These are phyloP conservation scores for Amanita muscaria DNA, from an alignment of 768 basidiomycete species.

Conservation along the genomic window DNA sequence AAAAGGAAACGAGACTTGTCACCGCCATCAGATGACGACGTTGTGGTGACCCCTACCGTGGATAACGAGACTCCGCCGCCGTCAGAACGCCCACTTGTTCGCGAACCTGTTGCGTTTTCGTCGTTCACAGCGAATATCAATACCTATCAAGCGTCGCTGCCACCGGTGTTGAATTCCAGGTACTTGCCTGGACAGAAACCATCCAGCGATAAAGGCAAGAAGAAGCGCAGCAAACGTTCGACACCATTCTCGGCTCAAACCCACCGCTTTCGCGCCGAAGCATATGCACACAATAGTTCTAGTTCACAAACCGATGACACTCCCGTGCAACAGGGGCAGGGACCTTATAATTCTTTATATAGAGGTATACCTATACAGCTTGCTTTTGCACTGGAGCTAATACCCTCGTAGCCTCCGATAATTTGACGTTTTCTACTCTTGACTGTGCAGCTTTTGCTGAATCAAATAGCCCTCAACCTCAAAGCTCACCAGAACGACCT, in stretches of 20 bases:
- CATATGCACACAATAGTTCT: conserved; percentile 19
- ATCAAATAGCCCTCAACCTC: background rate
- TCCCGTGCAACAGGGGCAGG: conserved; percentile 25
- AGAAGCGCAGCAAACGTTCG: conserved; percentile 22
- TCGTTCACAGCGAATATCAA: conserved; percentile 24
- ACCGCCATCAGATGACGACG: conserved; percentile 48
- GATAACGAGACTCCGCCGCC: conserved; percentile 45
- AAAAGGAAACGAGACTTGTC: conserved; percentile 41
- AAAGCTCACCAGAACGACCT: background rate
- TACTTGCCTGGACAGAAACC: conserved; percentile 53
- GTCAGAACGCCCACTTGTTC: conserved; percentile 40
- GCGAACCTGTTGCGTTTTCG: conserved; percentile 50
- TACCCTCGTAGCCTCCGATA: background rate
- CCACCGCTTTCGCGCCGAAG: conserved; percentile 38
- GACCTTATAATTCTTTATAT: conserved; percentile 34
- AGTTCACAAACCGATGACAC: conserved; percentile 20
- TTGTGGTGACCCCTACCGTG: conserved; percentile 28
- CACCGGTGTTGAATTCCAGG: conserved; percentile 13
- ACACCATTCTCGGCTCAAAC: conserved; percentile 39
- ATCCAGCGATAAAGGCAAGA: conserved; percentile 13
- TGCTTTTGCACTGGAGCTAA: no score
- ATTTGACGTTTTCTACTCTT: background rate
- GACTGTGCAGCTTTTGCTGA: background rate
- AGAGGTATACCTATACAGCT: conserved; percentile 16
- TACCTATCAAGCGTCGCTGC: conserved; percentile 34